Evolutionary conservation across 208 protist species (phyloP).

Genomic region (Leishmania aethiopica): DNA sequence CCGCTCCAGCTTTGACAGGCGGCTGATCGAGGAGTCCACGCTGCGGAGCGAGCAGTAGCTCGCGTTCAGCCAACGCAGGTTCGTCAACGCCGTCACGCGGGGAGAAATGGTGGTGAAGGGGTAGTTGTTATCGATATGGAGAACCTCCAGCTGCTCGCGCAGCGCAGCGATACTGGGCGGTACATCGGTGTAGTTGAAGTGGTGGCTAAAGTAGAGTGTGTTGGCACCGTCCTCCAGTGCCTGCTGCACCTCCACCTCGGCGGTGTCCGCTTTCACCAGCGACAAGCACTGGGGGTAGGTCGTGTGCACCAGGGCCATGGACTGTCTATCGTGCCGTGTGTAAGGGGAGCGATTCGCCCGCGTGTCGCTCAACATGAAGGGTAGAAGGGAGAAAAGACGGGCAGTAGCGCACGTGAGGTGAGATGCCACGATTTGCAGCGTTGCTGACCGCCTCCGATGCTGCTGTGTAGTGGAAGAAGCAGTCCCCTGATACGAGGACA

Average conservation of each 20-base stretch:
- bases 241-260: slow-evolving; percentile 41
- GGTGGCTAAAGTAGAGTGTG: slow-evolving; percentile 53
- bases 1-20: slow-evolving; percentile 62
- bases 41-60: slow-evolving; percentile 59
- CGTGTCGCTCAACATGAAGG: background rate
- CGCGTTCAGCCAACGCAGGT: slow-evolving; percentile 69
- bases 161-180: slow-evolving; percentile 44
- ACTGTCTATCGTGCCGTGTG: background rate
- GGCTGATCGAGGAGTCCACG: slow-evolving; percentile 51
- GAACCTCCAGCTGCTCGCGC: slow-evolving; percentile 64
- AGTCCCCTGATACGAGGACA: background rate
- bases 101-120: slow-evolving; percentile 48
- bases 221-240: slow-evolving; percentile 47
- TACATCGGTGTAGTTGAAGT: slow-evolving; percentile 29
- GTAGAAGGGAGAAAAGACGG: background rate
- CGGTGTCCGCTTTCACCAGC: slow-evolving; percentile 17
- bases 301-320: slow-evolving; percentile 7
- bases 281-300: background rate
- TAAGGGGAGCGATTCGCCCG: background rate
- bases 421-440: background rate
- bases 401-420: background rate
- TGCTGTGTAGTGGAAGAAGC: background rate
- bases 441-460: background rate
- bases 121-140: slow-evolving; percentile 89
- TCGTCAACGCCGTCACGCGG: slow-evolving; percentile 57